Base-by-base conservation (phyloP, 352 stramenopile genomes). In the Phytophthora capsici region DNA sequence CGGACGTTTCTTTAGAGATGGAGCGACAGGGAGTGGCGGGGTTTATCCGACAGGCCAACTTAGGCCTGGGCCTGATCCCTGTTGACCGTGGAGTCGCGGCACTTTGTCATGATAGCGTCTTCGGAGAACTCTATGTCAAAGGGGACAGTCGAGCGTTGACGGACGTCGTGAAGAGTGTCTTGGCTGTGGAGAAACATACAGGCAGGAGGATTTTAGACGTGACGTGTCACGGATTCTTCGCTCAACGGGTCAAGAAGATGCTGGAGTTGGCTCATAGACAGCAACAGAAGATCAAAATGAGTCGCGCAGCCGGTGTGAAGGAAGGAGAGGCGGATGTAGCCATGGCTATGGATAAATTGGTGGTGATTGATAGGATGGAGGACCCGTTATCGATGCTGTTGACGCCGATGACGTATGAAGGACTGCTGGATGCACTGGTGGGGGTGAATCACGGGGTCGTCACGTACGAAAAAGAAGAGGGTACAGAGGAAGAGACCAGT, bases 321-420 rank as follows among this genome's bases (percentile, higher is more conserved):
- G 28, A 63, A 43, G 54, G 36, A n/a, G 51, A 52, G 38, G 50
- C 44, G 4, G 16, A 28, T 5, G 49, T 63, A 14, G 51, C 34
- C 28, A 41, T 43, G 32, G 22, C 30, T 0, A 81, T 93, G 28
- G 70, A 90, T 26, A 87, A 82, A 44, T 53, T 90, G 8, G 74
- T 94, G 16, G 53, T 94, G 16, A 75, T 94, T 41, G 86, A 94
- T 52, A 74, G 86, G 2, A 89, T 91, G 81, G 75, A 93, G 52
- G 84, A 95, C 45, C 86, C 84, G 19, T 64, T 92, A 60, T 91
- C 86, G 5, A 90, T 95, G 82, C 51, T 95, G 55, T 64, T 93
- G 23, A 93, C 84, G 20, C 86, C 86, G 19, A 91, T 95, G 83
- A 91, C 82, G 63, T 95, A 95, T 58, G 86, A 95, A 71, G 86